Base-by-base conservation (phyloP, 2,329 filamentous ascomycete species). In the Botrytis tulipae region DNA sequence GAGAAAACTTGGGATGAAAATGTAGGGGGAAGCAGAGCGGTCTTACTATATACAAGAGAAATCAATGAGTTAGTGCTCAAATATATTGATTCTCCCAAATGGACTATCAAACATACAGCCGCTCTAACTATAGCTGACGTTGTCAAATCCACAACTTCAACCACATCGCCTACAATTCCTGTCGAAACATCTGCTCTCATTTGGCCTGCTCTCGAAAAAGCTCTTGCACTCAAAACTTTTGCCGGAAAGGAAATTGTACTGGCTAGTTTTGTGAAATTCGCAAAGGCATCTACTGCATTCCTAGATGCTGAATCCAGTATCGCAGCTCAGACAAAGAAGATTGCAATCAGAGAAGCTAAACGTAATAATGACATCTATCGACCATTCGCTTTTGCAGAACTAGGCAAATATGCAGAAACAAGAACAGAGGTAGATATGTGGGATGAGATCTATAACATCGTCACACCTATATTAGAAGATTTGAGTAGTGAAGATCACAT, bases 161-260 rank as follows among this genome's bases (percentile, higher is more conserved):
- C 92, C 1, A 86, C 88, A 69, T 61, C 65, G 18, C 69, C 68
- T 16, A 86, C 88, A 18, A 89, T 93, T 71, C 89, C 87, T 75
- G 85, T 87, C 29, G 80, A 85, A 4, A 89, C 90, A 59, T 85
- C 93, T 29, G 85, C 86, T 76, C 84, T 84, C 25, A 85, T 98
- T 35, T 99, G 95, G 95, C 93, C 93, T 0, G 88, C 91, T 2
- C 86, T 97, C 66, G 93, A 98, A 76, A 93, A 92, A 79, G 90
- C 93, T 1, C 83, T 98, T 59, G 88, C 90, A 3, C 90, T 97
- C 20, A 98, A 98, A 86, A 97, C 95, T 0, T 99, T 97, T 86
- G 88, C 92, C 0, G 94, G 94, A 35, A 99, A 99, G 81, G 94
- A 98, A 82, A 90, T 90, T 77, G 88, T 99, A 46, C 85, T 98